Evolutionary conservation across 345 rosid genomes (phyloP).

Genomic region (Murraya paniculata): DNA sequence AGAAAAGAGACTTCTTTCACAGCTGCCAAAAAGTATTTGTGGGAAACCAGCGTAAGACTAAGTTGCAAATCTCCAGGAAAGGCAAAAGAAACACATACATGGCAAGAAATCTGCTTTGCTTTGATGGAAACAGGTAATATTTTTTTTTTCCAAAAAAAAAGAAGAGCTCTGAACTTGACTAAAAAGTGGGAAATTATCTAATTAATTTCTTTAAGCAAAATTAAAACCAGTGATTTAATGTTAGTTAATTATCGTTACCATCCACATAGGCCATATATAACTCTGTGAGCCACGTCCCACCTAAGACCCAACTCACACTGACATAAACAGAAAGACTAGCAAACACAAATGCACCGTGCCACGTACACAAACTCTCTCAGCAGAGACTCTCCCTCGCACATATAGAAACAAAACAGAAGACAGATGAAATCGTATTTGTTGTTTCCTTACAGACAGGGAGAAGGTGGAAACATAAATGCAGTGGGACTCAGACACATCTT

Average conservation of each 20-base stretch:
- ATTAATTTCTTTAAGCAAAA: not conserved
- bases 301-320: conserved; percentile 3
- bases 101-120: conserved; percentile 1
- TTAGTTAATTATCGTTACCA: not conserved
- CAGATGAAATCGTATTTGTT: not conserved
- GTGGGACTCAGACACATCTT: not conserved
- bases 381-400: not conserved
- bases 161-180: not conserved
- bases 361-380: too few species aligned
- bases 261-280: not conserved
- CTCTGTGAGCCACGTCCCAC: not conserved
- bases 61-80: not conserved
- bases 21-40: too few species aligned
- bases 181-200: not conserved
- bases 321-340: not conserved
- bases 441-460: conserved; percentile 6
- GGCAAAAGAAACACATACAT: not conserved
- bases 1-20: too few species aligned
- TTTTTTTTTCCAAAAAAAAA: not conserved
- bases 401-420: not conserved
- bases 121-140: not conserved
- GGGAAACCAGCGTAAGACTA: not conserved
- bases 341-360: not conserved
- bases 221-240: not conserved
- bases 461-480: conserved; percentile 13